Conservation (phyloP, 2,329 filamentous ascomycete species). For the Alternaria ethzedia region DNA sequence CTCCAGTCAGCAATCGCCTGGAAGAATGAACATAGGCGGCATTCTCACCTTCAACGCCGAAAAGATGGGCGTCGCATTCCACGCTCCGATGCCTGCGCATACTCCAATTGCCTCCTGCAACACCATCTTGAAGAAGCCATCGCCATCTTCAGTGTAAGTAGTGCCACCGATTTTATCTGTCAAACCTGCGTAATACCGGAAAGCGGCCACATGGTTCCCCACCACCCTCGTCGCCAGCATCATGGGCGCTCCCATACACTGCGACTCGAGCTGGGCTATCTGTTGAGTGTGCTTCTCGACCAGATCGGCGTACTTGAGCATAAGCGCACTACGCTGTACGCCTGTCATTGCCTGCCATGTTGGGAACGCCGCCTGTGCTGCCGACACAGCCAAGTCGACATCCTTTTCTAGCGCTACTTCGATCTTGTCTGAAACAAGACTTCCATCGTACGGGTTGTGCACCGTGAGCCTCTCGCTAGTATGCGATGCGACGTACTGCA, state of each 20-base stretch:
- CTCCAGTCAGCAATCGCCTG: constrained; percentile 17
- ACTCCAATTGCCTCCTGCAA: constrained; percentile 32
- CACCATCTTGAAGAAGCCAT: background rate
- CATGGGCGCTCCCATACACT: constrained; percentile 25
- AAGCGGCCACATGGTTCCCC: background rate
- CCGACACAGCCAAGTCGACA: constrained; percentile 35
- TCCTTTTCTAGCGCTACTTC: constrained; percentile 30
- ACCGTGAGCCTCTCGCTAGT: constrained; percentile 30
- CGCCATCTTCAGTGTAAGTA: constrained; percentile 9
- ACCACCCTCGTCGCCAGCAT: constrained; percentile 14
- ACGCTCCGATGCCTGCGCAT: constrained; percentile 41
- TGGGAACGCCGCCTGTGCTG: constrained; percentile 31
- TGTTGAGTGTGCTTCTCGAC: constrained; percentile 22
- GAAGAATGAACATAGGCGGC: background rate
- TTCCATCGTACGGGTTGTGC: constrained; percentile 33
- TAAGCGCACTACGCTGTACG: constrained; percentile 27
- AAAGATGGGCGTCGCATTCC: constrained; percentile 32
- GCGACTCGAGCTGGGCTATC: constrained; percentile 17
- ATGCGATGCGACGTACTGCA: constrained; percentile 30
- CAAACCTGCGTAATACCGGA: constrained; percentile 11
- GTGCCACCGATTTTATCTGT: constrained; percentile 32
- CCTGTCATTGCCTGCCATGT: constrained; percentile 28
- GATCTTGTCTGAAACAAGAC: constrained; percentile 28
- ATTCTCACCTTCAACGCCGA: background rate
- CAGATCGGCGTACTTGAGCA: constrained; percentile 36